A percentile compares a stretch with the other conserved stretches of the same genome.
phyloP scores from a whole-genome alignment of 225 moss, liverwort and hornwort species.

The Sphagnum tenellum region DNA sequence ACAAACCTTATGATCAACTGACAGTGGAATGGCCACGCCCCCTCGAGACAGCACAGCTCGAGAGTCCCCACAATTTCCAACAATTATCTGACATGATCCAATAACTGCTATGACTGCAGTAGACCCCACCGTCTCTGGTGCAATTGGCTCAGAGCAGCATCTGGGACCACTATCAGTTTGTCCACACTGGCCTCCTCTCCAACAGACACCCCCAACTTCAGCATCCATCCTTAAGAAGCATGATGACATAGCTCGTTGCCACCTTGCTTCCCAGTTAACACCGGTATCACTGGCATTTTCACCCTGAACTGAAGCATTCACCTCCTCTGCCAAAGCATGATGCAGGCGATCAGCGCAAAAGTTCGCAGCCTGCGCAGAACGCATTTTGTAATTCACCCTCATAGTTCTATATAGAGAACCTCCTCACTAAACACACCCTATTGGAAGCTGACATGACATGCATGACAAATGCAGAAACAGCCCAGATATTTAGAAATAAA shows the following conservation, averaged over 20 bases:
- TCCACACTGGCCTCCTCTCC: slow-evolving; percentile 49
- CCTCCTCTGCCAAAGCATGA: slow-evolving; percentile 62
- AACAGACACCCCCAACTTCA: slow-evolving; percentile 70
- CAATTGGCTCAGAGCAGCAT: slow-evolving; percentile 70
- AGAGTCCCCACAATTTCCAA: slow-evolving; percentile 94
- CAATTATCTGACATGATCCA: slow-evolving; percentile 63
- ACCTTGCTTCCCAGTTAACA: slow-evolving; percentile 36
- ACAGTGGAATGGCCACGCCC: slow-evolving; percentile 77
- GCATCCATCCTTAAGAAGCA: slow-evolving; percentile 87
- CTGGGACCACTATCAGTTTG: slow-evolving; percentile 26
- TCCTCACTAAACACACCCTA: background rate
- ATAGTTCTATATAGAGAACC: background rate
- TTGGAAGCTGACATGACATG: no score
- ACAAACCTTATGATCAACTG: slow-evolving; percentile 80
- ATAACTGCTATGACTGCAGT: slow-evolving; percentile 85
- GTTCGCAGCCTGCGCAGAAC: slow-evolving; percentile 50
- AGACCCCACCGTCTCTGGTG: slow-evolving; percentile 87
- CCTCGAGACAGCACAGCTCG: slow-evolving; percentile 93
- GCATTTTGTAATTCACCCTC: background rate
- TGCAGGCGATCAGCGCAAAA: slow-evolving; percentile 83
- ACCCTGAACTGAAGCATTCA: slow-evolving; percentile 25
- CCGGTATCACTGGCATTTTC: slow-evolving; percentile 11
- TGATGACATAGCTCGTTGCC: slow-evolving; percentile 60
- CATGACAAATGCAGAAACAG: no score
- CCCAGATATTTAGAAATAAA: no score